phyloP scores from a whole-genome alignment of 139 green algal genomes.

The Pseudopediastrum boryanum region DNA sequence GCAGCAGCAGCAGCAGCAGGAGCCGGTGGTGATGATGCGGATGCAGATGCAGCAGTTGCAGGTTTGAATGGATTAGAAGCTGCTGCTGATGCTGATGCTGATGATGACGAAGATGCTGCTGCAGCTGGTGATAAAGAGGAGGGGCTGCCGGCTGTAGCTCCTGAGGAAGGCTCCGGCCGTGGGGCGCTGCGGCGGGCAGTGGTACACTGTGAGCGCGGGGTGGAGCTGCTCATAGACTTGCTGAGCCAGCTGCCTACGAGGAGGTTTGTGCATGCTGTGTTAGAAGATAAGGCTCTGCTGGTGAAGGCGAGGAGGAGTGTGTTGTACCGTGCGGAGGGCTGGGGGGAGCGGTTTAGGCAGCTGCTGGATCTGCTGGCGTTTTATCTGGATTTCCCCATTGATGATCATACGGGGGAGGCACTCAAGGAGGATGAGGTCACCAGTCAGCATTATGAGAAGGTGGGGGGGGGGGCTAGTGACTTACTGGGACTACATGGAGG shows the following conservation, averaged over 20 bases:
- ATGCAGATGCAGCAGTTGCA: neutral
- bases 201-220: constrained; percentile 86
- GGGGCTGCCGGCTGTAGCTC: too few relatives aligned
- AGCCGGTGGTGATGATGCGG: neutral
- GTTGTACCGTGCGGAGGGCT: constrained; percentile 10
- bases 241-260: constrained; percentile 89
- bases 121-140: too few relatives aligned
- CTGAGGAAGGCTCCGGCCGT: neutral
- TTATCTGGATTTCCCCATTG: constrained; percentile 92
- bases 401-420: constrained; percentile 91
- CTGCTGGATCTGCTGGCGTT: constrained; percentile 88
- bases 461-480: constrained; percentile 18
- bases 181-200: constrained; percentile 34
- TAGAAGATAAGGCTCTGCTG: constrained; percentile 85
- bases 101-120: neutral
- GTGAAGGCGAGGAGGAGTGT: constrained; percentile 60
- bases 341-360: constrained; percentile 72
- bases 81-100: too few relatives aligned
- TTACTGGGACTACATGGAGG: too few relatives aligned
- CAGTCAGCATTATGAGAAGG: constrained; percentile 76
- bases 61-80: too few relatives aligned
- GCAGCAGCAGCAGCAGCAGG: neutral
- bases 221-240: constrained; percentile 92
- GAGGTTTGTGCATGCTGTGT: constrained; percentile 81
- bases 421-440: constrained; percentile 86